phyloP scores from a whole-genome alignment of 257 asterid genomes.

The Nicotiana attenuata region DNA sequence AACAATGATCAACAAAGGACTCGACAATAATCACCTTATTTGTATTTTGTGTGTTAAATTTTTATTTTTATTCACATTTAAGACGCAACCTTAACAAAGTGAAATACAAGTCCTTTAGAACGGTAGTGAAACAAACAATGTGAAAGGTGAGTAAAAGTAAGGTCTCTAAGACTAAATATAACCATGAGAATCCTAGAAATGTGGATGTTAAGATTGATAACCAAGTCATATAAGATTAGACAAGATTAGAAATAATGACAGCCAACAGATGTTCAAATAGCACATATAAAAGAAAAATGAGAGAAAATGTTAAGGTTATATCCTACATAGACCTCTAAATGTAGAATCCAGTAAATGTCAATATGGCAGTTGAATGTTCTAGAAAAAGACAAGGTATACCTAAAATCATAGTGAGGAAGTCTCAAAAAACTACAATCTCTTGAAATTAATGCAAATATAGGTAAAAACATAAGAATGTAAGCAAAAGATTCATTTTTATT shows the following conservation, averaged over 20 bases:
- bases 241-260: background rate
- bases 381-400: background rate
- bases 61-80: background rate
- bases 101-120: background rate
- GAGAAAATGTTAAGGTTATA: background rate
- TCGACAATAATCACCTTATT: background rate
- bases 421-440: background rate
- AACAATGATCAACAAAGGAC: slow-evolving; percentile 3
- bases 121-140: background rate
- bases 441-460: background rate
- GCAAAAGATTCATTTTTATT: background rate
- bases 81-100: background rate
- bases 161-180: background rate
- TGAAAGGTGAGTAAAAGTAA: background rate
- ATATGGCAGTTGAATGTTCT: background rate
- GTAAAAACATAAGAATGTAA: background rate
- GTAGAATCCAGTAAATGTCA: background rate
- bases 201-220: background rate
- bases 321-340: background rate
- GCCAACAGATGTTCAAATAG: background rate
- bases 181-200: background rate
- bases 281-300: background rate
- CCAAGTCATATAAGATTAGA: background rate
- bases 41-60: background rate
- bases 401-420: background rate